phyloP scores from a whole-genome alignment of 2,329 filamentous ascomycete species.

The Orbilia ellipsospora region DNA sequence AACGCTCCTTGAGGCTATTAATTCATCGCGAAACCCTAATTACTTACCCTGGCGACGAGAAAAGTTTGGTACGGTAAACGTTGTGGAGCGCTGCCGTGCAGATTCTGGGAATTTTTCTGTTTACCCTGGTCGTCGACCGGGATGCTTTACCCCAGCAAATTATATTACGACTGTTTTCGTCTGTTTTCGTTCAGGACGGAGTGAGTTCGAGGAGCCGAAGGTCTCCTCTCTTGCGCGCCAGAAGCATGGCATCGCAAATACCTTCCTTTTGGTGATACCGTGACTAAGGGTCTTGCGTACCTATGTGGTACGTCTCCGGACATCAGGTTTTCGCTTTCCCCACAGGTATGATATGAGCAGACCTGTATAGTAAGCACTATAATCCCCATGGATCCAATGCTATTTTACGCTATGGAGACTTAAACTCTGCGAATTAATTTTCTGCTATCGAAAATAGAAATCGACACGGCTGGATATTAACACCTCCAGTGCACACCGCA shows the following conservation, averaged over 20 bases:
- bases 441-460: neutral
- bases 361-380: neutral
- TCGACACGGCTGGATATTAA: neutral
- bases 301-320: too few species aligned
- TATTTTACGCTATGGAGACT: neutral
- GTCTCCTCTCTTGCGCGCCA: neutral
- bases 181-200: slow-evolving; percentile 10
- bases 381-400: neutral
- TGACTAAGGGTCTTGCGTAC: slow-evolving; percentile 2
- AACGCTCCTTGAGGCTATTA: slow-evolving; percentile 49
- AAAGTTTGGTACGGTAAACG: slow-evolving; percentile 55
- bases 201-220: slow-evolving; percentile 32
- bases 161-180: slow-evolving; percentile 13
- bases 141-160: slow-evolving; percentile 35
- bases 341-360: neutral
- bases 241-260: slow-evolving; percentile 26
- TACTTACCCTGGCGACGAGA: slow-evolving; percentile 48
- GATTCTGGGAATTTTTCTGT: slow-evolving; percentile 44
- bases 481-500: slow-evolving; percentile 4
- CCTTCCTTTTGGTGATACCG: slow-evolving; percentile 26
- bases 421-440: neutral
- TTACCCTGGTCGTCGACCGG: slow-evolving; percentile 30
- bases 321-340: neutral
- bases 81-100: slow-evolving; percentile 55
- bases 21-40: slow-evolving; percentile 42